Percentiles rank a stretch among this genome's conserved stretches.
These are phyloP conservation scores for Eutrema japonicum DNA, from an alignment of 345 rosid species.

Conservation along the genomic window DNA sequence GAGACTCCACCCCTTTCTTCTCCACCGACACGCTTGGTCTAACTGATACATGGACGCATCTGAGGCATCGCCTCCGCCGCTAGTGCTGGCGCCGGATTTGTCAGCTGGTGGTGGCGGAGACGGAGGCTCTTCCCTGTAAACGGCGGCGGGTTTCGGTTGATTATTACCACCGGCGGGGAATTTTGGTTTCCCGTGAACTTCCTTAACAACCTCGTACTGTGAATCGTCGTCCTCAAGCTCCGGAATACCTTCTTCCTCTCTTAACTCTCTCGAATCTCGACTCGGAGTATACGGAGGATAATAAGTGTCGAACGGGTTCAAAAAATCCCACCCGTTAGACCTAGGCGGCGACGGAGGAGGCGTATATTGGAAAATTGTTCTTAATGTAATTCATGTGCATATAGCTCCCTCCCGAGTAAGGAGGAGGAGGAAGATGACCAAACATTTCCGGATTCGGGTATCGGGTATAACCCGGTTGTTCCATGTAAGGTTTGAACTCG, in stretches of 20 bases:
- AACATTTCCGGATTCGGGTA: slow-evolving; percentile 43
- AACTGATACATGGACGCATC: slow-evolving; percentile 41
- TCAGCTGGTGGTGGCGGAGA: slow-evolving; percentile 35
- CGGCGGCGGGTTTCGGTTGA: slow-evolving; percentile 47
- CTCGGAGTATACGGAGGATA: slow-evolving; percentile 59
- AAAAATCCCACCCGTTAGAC: slow-evolving; percentile 76
- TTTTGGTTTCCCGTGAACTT: slow-evolving; percentile 60
- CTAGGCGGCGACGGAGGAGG: slow-evolving; percentile 83
- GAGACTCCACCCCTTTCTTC: slow-evolving; percentile 56
- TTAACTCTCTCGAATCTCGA: slow-evolving; percentile 71
- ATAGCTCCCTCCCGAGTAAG: slow-evolving; percentile 49
- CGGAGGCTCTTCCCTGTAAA: slow-evolving; percentile 31
- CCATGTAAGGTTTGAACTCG: slow-evolving; percentile 35
- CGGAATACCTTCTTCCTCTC: slow-evolving; percentile 96
- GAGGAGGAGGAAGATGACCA: slow-evolving; percentile 26
- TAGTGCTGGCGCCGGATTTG: slow-evolving; percentile 38
- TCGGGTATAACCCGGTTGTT: slow-evolving; percentile 42
- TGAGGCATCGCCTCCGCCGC: slow-evolving; percentile 25
- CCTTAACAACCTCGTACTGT: slow-evolving; percentile 69
- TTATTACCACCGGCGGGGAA: slow-evolving; percentile 40
- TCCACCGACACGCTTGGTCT: slow-evolving; percentile 51
- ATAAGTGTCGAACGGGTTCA: slow-evolving; percentile 69
- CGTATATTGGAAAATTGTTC: no score
- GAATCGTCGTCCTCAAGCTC: slow-evolving; percentile 86
- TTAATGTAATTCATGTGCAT: slow-evolving; percentile 82